Base-by-base conservation (phyloP, 2,329 filamentous ascomycete species). In the Aspergillus fumigatiaffinis region DNA sequence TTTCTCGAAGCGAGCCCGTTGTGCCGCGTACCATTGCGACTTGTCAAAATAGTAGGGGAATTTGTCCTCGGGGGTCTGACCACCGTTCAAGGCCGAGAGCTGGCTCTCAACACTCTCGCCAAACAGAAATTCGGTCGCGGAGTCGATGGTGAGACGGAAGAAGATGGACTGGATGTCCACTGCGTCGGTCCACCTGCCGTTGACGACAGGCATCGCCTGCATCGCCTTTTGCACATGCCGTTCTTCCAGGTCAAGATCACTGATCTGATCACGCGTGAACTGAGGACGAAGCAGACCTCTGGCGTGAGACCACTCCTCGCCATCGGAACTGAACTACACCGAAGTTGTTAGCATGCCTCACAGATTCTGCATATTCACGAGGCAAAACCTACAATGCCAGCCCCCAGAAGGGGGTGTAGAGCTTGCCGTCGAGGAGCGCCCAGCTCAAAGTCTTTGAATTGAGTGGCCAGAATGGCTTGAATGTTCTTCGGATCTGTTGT, bases 391-490 rank as follows among this genome's bases (percentile, higher is more conserved):
- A 73, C 72, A 62, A 85, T 84, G 55, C 80, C 78, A 70, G 67
- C 67, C 2, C 73, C 73, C 5, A 77, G 56, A 49, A 76, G 57
- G 2, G 68, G 71, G 47, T 65, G 60, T 56, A 72, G 55, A 75
- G 85, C 84, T 66, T 91, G 83, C 25, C 89, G 89, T 21, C 96
- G 77, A 61, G 90, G 74, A 60, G 85, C 76, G 6, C 92, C 91
- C 71, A 96, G 92, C 66, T 90, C 91, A 67, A 87, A 96, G 66
- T 94, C 89, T 57, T 77, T 77, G 71, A 96, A 96, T 69, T 96
- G 90, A 1, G 88, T 90, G 0, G 91, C 89, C 12, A 96, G 78
- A 23, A 96, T 80, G 21, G 92, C 90, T 73, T 96, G 94, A 74
- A 96, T 86, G 70, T 95, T 96, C 55, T 70, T 70, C 3, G 74